Evolutionary conservation across 345 rosid genomes (phyloP), one percentile per base, ranked within the genome.

Genomic region (Sisymbrium irio): DNA sequence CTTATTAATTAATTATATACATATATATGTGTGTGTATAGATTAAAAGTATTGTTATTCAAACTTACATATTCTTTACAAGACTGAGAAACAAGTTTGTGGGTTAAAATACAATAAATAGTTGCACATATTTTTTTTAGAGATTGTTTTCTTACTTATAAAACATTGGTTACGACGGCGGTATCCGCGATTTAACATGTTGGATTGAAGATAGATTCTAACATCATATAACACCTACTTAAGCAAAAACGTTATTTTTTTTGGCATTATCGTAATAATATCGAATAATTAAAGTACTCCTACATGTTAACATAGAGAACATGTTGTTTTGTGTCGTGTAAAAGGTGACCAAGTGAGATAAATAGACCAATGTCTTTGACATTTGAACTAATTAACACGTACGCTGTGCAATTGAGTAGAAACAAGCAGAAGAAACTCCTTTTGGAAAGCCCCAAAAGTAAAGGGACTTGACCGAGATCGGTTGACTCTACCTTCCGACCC

Each of bases 401-500:
- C 66, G 59, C 47, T 22, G 47, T 22, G 17, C 55, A 64, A 32
- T 3, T 13, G 6, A 27, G 35, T 51, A 58, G 60, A 37, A 35
- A 46, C 33, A 50, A 59, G 4, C 50, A 57, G 50, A 65, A 57
- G 41, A 65, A 66, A 40, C 27, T 19, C 36, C 11, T 58, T 30
- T 41, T 4, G 6, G 40, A 58, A 40, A 75, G 53, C 62, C 53
- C 55, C 15, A 56, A 35, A 65, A 25, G 67, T 37, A 46, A 54
- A 76, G 15, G 42, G 64, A 76, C 70, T 76, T 76, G 75, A 69
- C 74, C 74, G 42, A 15, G 50, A 67, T 32, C 50, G 63, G 56
- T 60, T 75, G 74, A 75, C 78, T 75, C 50, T 54, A 46, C 25
- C 25, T 22, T 22, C 3, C 51, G 71, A 62, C 61, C 65, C 58